These are phyloP conservation scores for Phialocephala sp. DNA, from an alignment of 2,329 filamentous ascomycete genomes.

Conservation along the genomic window DNA sequence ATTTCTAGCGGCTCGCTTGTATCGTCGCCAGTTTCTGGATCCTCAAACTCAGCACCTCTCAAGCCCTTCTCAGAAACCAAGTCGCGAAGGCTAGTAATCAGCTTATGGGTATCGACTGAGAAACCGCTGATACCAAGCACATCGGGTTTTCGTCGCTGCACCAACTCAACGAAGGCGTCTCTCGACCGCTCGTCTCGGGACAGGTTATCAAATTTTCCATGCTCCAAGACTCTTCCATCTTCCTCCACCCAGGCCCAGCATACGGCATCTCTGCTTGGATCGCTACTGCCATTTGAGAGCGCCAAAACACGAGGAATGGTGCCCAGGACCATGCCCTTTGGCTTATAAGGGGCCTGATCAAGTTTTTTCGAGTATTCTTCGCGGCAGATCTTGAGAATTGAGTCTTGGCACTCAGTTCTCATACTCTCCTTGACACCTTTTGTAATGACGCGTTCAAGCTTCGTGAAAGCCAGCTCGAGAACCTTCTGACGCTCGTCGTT, in stretches of 20 bases:
- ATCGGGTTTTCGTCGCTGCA: slow-evolving; percentile 82
- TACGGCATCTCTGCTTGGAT: slow-evolving; percentile 75
- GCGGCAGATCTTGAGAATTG: slow-evolving; percentile 84
- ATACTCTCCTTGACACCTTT: slow-evolving; percentile 95
- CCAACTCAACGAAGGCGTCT: slow-evolving; percentile 76
- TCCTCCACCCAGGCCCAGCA: slow-evolving; percentile 95
- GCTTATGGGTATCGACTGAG: slow-evolving; percentile 82
- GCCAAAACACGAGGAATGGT: slow-evolving; percentile 87
- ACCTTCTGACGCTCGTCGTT: slow-evolving; percentile 86
- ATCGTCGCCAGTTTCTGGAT: slow-evolving; percentile 76
- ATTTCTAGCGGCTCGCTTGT: slow-evolving; percentile 83
- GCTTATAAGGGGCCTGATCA: slow-evolving; percentile 95
- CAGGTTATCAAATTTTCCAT: slow-evolving; percentile 85
- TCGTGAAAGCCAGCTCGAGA: slow-evolving; percentile 78
- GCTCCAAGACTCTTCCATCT: slow-evolving; percentile 85
- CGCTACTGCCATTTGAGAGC: slow-evolving; percentile 83
- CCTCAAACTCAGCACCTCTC: slow-evolving; percentile 80
- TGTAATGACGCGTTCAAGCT: slow-evolving; percentile 82
- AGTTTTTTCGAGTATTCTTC: slow-evolving; percentile 89
- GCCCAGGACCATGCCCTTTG: slow-evolving; percentile 88
- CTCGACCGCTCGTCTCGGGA: slow-evolving; percentile 70
- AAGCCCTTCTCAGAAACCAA: slow-evolving; percentile 80
- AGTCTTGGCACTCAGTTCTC: slow-evolving; percentile 91
- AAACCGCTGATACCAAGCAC: slow-evolving; percentile 90
- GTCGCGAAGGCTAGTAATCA: slow-evolving; percentile 81